Evolutionary conservation across 768 basidiomycete genomes (phyloP).

Genomic region (Termitomyces sp.): DNA sequence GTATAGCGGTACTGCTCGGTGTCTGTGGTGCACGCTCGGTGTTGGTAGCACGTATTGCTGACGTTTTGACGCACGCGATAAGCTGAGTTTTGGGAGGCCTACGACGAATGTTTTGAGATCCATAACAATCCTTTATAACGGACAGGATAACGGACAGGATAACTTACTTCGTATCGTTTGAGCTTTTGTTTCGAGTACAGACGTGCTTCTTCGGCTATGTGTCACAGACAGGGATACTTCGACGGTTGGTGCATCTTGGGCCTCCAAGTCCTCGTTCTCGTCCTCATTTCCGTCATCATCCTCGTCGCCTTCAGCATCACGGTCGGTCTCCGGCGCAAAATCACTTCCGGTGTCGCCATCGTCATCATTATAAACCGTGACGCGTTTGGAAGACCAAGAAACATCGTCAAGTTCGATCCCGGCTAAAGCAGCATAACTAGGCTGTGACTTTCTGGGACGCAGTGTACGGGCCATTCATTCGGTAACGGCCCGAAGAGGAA

Average conservation of each 20-base stretch:
- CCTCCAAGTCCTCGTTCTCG: constrained; percentile 21
- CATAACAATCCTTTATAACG: constrained; percentile 3
- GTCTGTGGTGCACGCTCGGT: constrained; percentile 67
- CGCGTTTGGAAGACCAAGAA: constrained; percentile 40
- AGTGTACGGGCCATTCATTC: constrained; percentile 51
- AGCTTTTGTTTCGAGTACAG: constrained; percentile 13
- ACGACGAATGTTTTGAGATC: background rate
- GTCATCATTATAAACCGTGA: constrained; percentile 16
- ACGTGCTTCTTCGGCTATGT: constrained; percentile 15
- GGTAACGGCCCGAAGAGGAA: background rate
- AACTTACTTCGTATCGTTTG: constrained; percentile 23
- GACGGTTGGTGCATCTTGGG: constrained; percentile 18
- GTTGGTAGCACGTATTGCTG: constrained; percentile 57
- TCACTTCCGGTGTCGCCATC: constrained; percentile 44
- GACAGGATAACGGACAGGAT: constrained; percentile 11
- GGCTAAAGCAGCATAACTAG: constrained; percentile 40
- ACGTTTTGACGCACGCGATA: constrained; percentile 33
- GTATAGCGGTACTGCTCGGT: constrained; percentile 60
- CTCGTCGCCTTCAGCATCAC: constrained; percentile 23
- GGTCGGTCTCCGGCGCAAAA: constrained; percentile 33
- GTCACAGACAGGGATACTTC: constrained; percentile 6
- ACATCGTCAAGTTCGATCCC: constrained; percentile 27
- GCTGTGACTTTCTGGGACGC: constrained; percentile 46
- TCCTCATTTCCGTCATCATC: constrained; percentile 10
- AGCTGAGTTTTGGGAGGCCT: constrained; percentile 17